Base-by-base conservation (phyloP, 495 filamentous ascomycete genomes). In the Monascus purpureus region DNA sequence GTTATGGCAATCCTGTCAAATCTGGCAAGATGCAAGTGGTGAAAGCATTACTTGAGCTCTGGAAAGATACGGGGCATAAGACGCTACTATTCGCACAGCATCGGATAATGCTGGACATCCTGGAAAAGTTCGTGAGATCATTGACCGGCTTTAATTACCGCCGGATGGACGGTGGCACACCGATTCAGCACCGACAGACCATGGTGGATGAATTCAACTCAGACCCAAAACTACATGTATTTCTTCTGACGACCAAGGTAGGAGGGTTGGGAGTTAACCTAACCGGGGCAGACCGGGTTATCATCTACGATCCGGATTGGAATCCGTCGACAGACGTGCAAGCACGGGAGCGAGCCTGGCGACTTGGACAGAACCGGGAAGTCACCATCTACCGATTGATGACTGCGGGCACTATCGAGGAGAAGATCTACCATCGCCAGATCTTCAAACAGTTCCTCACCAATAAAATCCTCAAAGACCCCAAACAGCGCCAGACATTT, bases 241-340 rank as follows among this genome's bases (percentile, higher is more conserved):
- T 97, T 54, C 62, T 97, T 14, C 65, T 96, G 8, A 95, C 90
- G 0, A 96, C 90, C 3, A 88, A 85, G 48, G 92, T 95, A 17
- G 90, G 90, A 19, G 90, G 90, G 1, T 67, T 97, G 20, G 90
- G 90, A 4, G 73, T 93, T 28, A 97, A 97, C 43, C 59, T 97
- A 9, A 96, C 90, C 6, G 88, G 90, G 4, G 90, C 90, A 1
- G 82, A 93, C 52, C 79, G 90, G 15, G 85, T 97, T 33, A 92
- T 97, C 47, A 93, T 97, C 33, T 97, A 81, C 40, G 90, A 97
- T 46, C 90, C 90, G 0, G 88, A 97, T 50, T 97, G 90, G 90
- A 95, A 97, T 51, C 85, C 84, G 7, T 90, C 83, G 1, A 94
- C 82, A 1, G 86, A 95, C 45, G 61, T 88, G 17, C 88, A 97